Evolutionary conservation across 1,284 basidiomycete species (phyloP).

Genomic region (Malassezia psittaci): DNA sequence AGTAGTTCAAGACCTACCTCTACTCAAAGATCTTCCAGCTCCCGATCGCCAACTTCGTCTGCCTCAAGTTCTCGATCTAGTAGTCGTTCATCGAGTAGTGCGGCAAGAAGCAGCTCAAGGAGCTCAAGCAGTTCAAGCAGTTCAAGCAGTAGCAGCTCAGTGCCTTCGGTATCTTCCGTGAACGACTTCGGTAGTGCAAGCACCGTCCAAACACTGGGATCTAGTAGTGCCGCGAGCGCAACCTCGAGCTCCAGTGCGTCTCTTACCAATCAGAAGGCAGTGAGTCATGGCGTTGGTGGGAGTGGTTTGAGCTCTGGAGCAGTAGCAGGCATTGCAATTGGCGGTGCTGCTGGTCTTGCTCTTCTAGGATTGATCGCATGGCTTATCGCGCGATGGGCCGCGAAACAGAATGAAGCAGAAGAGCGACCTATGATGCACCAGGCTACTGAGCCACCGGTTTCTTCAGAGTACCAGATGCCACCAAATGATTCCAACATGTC

Average conservation of each 20-base stretch:
- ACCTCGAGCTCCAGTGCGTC: background rate
- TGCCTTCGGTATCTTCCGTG: background rate
- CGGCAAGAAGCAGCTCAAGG: background rate
- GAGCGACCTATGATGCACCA: background rate
- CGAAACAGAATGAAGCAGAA: background rate
- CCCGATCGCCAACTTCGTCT: too few species aligned
- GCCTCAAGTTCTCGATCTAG: too few species aligned
- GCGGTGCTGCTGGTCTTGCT: background rate
- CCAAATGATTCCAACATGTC: background rate
- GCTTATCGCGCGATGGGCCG: slow-evolving; percentile 6
- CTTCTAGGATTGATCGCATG: slow-evolving; percentile 4
- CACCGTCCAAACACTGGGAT: background rate
- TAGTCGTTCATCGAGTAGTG: background rate
- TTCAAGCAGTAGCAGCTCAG: background rate
- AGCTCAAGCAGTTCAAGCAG: background rate
- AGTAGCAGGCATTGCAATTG: slow-evolving; percentile 13
- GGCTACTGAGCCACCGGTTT: background rate
- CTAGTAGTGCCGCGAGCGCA: background rate
- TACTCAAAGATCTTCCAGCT: too few species aligned
- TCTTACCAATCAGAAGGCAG: background rate
- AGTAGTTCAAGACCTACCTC: too few species aligned
- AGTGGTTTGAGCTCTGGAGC: slow-evolving; percentile 10
- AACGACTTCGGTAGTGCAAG: slow-evolving; percentile 1
- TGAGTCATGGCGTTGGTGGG: background rate
- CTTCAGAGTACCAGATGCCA: background rate